phyloP scores from a whole-genome alignment of 768 basidiomycete genomes.

The Suillus brevipes region DNA sequence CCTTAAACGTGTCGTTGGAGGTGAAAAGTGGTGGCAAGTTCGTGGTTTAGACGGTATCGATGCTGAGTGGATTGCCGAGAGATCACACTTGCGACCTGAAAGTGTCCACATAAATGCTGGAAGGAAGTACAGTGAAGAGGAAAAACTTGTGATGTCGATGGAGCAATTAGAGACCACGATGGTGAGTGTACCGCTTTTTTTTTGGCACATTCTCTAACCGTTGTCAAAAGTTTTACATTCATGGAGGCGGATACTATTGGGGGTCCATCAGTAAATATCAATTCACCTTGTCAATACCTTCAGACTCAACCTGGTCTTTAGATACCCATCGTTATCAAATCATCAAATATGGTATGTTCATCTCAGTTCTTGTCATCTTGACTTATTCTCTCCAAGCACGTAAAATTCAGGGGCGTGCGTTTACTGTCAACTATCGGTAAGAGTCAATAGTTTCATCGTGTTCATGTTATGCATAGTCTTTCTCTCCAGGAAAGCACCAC shows the following conservation, averaged over 20 bases:
- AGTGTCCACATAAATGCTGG: conserved; percentile 23
- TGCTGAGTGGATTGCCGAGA: conserved; percentile 60
- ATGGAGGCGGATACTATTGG: conserved; percentile 70
- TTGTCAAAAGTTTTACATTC: conserved; percentile 55
- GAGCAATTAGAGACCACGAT: conserved; percentile 56
- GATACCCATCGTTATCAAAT: conserved; percentile 65
- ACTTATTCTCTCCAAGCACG: conserved; percentile 45
- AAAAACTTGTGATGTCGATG: conserved; percentile 48
- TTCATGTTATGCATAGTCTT: neutral
- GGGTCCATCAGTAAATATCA: conserved; percentile 53
- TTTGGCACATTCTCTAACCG: neutral
- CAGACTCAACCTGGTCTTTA: conserved; percentile 16
- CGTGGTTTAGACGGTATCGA: conserved; percentile 70
- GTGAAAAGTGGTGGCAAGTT: conserved; percentile 84
- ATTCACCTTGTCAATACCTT: neutral
- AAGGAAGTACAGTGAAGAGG: conserved; percentile 36
- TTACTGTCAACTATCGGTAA: conserved; percentile 57
- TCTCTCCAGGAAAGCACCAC: conserved; percentile 66
- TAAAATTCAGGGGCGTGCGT: conserved; percentile 69
- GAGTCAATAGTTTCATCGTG: conserved; percentile 1
- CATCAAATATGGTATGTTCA: conserved; percentile 48
- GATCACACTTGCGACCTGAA: conserved; percentile 39
- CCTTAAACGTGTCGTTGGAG: conserved; percentile 68
- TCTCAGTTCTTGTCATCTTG: neutral
- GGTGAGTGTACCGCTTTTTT: conserved; percentile 33